Conservation (phyloP, 176 grass and related monocot genomes). For the Oryza brachyantha region DNA sequence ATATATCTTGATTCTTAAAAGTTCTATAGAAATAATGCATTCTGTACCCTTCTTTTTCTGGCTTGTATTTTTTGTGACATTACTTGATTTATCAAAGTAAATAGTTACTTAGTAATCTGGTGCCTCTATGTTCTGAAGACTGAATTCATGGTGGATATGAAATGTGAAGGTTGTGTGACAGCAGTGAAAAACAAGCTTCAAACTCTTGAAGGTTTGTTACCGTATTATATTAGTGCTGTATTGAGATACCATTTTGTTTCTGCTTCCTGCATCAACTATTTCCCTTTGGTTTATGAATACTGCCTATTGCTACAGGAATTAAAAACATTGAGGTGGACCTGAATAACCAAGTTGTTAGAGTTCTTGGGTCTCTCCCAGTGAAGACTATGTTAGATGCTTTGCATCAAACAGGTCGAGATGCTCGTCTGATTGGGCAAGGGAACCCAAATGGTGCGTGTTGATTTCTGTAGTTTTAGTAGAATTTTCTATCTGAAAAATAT, state of each 20-base stretch:
- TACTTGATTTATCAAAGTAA: conserved; percentile 7
- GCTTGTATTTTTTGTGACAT: background rate
- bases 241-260: background rate
- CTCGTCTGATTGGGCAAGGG: conserved; percentile 84
- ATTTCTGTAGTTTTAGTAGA: background rate
- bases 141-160: conserved; percentile 99
- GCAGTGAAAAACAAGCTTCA: conserved; percentile 66
- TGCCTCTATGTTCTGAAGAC: conserved; percentile 53
- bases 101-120: background rate
- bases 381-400: conserved; percentile 80
- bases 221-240: conserved; percentile 2
- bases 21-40: background rate
- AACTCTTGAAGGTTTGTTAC: conserved; percentile 61
- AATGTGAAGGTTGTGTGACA: conserved; percentile 86
- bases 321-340: conserved; percentile 86
- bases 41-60: background rate
- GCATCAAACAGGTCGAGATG: conserved; percentile 66
- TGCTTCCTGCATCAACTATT: conserved; percentile 18
- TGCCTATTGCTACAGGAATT: conserved; percentile 52
- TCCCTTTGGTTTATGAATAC: background rate
- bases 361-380: conserved; percentile 75
- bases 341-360: conserved; percentile 81
- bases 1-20: background rate
- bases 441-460: conserved; percentile 75
- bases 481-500: background rate